Evolutionary conservation across 163 green algal genomes (phyloP), one percentile per base, ranked within the genome.

Genomic region (Scenedesmus sp.): DNA sequence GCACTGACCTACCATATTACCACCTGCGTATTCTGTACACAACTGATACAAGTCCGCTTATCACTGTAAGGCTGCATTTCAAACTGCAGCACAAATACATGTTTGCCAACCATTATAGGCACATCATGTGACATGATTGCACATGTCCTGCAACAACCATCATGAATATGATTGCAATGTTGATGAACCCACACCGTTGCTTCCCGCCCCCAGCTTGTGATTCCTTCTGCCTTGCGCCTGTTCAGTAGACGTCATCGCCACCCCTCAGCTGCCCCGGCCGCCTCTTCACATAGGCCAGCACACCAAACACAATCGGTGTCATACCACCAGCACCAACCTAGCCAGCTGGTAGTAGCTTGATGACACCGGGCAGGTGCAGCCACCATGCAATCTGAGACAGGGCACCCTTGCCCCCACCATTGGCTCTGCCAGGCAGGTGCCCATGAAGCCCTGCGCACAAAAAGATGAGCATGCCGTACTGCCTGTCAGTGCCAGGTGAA

Each of bases 161-260:
- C 49, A 56, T 56, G 49, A 56, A n/a, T n/a, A n/a, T n/a, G n/a
- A 30, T 53, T 53, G 46, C 46, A 53, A 6, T 53, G 6, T 53
- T 10, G 10, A 10, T 16, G 46, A 53, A 53, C 10, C 46, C 10
- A 53, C 10, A 10, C 46, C 46, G 7, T 53, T 53, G 46, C 7
- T 53, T 53, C 10, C 65, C 7, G 12, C 65, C 26, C 7, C 30
- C 65, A 78, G 65, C 65, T 68, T 16, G 15, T 68, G 15, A 6
- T 26, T 30, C 18, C 53, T 68, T 68, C 7, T 68, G 15, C 53
- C 53, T 16, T 26, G 3, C 53, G 15, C 26, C 15, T 24, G 56
- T 26, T 86, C n/a, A 90, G 68, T 84, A 90, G 44, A 90, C 53
- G 13, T 90, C 85, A 53, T 83, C 68, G 26, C 85, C 85, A 40